Conservation (phyloP, 352 stramenopile species). For the Lagenidium sp. region DNA sequence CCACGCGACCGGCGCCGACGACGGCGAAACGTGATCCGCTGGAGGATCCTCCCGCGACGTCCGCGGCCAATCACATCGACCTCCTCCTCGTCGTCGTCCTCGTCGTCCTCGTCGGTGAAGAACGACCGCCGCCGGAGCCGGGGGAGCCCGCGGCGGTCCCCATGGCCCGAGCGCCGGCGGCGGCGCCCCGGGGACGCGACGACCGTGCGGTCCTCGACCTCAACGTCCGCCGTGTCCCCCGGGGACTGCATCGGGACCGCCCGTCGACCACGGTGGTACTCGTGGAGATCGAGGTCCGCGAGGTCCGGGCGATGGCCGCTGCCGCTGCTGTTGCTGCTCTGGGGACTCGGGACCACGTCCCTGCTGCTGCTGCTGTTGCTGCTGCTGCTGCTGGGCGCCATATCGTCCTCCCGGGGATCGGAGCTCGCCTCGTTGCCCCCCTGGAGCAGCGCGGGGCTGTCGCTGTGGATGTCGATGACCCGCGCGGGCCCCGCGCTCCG, state of each 20-base stretch:
- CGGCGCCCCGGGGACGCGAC: not conserved
- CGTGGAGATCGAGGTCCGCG: conserved; percentile 22
- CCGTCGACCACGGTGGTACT: conserved; percentile 40
- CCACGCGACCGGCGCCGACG: conserved; percentile 37
- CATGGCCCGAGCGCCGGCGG: too few relatives aligned
- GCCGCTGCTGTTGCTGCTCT: conserved; percentile 7
- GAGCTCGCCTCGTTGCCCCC: too few relatives aligned
- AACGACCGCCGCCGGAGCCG: conserved; percentile 34
- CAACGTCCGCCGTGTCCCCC: conserved; percentile 28
- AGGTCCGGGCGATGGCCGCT: conserved; percentile 11
- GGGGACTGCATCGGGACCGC: conserved; percentile 65
- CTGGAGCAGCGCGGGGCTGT: conserved; percentile 9
- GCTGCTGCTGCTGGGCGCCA: not conserved
- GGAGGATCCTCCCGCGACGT: conserved; percentile 10
- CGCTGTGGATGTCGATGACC: conserved; percentile 13
- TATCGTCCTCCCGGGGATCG: not conserved
- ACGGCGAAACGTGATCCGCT: conserved; percentile 48
- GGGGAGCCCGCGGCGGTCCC: conserved; percentile 13
- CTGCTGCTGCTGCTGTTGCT: conserved; percentile 3
- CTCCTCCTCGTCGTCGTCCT: conserved; percentile 4
- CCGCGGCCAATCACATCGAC: too few relatives aligned
- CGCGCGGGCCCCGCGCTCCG: too few relatives aligned
- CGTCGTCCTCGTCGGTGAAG: conserved; percentile 29
- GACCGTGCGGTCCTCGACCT: conserved; percentile 10
- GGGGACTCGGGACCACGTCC: conserved; percentile 7